Evolutionary conservation across 163 green algal species (phyloP), one percentile per base, ranked within the genome.

Genomic region (Picocystis sp.): DNA sequence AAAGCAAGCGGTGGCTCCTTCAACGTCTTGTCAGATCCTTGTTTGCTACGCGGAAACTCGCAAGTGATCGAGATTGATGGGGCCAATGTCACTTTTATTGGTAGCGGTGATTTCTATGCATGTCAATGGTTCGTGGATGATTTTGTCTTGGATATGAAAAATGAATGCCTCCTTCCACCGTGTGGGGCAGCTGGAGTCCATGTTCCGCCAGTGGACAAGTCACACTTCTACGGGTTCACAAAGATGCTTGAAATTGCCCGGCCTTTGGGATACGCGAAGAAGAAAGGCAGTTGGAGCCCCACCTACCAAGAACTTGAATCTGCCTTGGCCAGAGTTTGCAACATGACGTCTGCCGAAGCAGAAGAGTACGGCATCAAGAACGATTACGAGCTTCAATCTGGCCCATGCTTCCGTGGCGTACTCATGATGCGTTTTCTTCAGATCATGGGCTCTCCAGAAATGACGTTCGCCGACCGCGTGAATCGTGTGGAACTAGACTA

Each of bases 121-220:
- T 53, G 47, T 6, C 47, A 53, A 34, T 53, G 47, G 47, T 53
- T 53, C 35, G 47, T 53, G 47, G 47, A 53, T 34, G 47, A 53
- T 15, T 53, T 29, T 34, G 47, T 53, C 11, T 34, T 53, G 15
- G 35, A 53, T 15, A 33, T 53, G 47, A 33, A 34, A 13, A 34
- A 53, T 13, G 47, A 53, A 34, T 53, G 47, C 17, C 47, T 53
- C 11, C 15, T 53, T 3, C 15, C 14, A 15, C 47, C 47, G 3
- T 53, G 47, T 15, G 47, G 24, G 11, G 47, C 47, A 11, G 47
- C 47, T 33, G 47, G 47, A 13, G 47, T 53, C 24, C 35, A 53
- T 34, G 47, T 53, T 17, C 47, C 47, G 3, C 24, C 47, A 17
- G 17, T 17, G 3, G 47, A 34, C 47, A 53, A 17, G n/a, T 21